Conservation (phyloP, 441 rosid species). For the Cnidoscolus chayamansa region DNA sequence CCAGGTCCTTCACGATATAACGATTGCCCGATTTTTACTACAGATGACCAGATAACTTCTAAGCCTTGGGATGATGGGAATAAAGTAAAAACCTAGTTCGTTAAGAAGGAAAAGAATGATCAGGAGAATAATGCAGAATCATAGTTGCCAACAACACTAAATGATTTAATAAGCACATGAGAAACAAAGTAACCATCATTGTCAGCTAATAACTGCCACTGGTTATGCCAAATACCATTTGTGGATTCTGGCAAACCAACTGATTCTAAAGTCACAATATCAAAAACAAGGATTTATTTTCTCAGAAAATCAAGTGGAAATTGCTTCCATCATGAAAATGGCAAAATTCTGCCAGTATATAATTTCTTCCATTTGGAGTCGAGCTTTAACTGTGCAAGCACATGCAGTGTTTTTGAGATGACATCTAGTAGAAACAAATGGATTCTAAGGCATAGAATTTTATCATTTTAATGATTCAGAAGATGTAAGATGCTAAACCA, state of each 20-base stretch:
- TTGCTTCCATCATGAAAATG: not conserved
- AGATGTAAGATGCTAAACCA: too few species aligned
- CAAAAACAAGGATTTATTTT: not conserved
- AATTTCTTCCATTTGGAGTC: too few species aligned
- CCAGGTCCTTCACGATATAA: slow-evolving; percentile 91
- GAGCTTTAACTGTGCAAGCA: too few species aligned
- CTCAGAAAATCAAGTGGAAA: not conserved
- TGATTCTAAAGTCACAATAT: not conserved
- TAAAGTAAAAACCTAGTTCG: slow-evolving; percentile 56
- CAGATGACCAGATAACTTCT: slow-evolving; percentile 87
- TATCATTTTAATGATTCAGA: too few species aligned
- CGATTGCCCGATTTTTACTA: slow-evolving; percentile 89
- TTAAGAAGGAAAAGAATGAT: slow-evolving; percentile 7
- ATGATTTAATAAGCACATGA: slow-evolving; percentile 24
- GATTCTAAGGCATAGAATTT: too few species aligned
- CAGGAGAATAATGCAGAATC: not conserved
- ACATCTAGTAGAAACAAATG: too few species aligned
- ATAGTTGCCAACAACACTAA: slow-evolving; percentile 8
- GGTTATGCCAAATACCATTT: not conserved
- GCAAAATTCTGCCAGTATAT: not conserved
- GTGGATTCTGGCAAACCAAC: not conserved
- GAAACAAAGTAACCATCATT: not conserved
- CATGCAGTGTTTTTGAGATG: too few species aligned
- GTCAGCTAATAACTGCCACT: not conserved
- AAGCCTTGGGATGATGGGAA: slow-evolving; percentile 89